Percentiles rank a stretch among this genome's conserved stretches.
phyloP scores from a whole-genome alignment of 2,329 filamentous ascomycete genomes.

The Calycina marina region DNA sequence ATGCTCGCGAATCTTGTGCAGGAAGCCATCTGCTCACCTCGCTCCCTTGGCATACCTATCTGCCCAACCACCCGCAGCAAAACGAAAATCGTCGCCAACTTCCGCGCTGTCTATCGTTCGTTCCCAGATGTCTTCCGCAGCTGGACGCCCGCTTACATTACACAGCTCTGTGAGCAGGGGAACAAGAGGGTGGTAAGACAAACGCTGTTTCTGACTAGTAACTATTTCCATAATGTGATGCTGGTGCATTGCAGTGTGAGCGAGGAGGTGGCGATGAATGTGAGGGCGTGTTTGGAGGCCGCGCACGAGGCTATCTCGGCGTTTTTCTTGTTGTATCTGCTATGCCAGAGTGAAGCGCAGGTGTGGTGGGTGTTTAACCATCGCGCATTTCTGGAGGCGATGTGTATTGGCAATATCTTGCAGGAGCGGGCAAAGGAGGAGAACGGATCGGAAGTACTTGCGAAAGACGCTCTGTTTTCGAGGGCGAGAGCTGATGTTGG shows the following conservation, averaged over 20 bases:
- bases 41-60: conserved; percentile 59
- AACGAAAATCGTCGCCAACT: conserved; percentile 53
- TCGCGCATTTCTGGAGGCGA: conserved; percentile 61
- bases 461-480: conserved; percentile 41
- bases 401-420: conserved; percentile 50
- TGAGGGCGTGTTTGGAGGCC: conserved; percentile 56
- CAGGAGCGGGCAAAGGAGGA: conserved; percentile 34
- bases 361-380: conserved; percentile 84
- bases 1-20: conserved; percentile 66
- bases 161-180: conserved; percentile 32
- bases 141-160: conserved; percentile 47
- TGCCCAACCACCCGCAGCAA: conserved; percentile 55
- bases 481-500: conserved; percentile 45
- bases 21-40: conserved; percentile 59
- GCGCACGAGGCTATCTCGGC: conserved; percentile 60
- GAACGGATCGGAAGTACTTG: conserved; percentile 30
- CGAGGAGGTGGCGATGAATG: conserved; percentile 44
- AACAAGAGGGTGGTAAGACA: conserved; percentile 58
- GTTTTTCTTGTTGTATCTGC: conserved; percentile 58
- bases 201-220: conserved; percentile 65
- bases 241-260: conserved; percentile 60
- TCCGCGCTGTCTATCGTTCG: conserved; percentile 55
- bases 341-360: conserved; percentile 56
- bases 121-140: conserved; percentile 59
- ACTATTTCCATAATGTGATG: conserved; percentile 75